Percentiles rank a stretch among this genome's conserved stretches.
phyloP scores from a whole-genome alignment of 208 protist genomes.

The Phytomonas francai region DNA sequence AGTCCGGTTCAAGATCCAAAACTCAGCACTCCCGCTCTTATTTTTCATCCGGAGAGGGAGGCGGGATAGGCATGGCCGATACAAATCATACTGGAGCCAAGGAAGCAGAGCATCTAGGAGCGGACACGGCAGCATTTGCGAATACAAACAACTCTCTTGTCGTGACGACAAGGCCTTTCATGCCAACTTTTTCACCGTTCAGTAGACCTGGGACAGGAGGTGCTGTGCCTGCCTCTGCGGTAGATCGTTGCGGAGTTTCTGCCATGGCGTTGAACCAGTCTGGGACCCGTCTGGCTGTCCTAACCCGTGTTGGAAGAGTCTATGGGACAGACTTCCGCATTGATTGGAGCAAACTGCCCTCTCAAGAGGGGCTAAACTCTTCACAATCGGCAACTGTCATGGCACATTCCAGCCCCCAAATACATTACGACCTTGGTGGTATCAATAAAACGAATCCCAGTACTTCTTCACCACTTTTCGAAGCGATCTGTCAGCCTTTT shows the following conservation, averaged over 20 bases:
- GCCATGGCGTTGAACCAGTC: constrained; percentile 56
- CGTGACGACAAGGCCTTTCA: not conserved
- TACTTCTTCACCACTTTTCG: constrained; percentile 22
- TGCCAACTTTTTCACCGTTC: not conserved
- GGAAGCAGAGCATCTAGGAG: not conserved
- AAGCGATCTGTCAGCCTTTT: constrained; percentile 72
- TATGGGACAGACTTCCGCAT: constrained; percentile 50
- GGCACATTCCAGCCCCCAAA: not conserved
- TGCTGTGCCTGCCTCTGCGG: not conserved
- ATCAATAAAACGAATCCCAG: not conserved
- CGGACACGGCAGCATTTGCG: not conserved
- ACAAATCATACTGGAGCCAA: not conserved
- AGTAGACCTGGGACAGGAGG: not conserved
- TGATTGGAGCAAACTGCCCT: constrained; percentile 28
- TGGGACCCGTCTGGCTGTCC: constrained; percentile 58
- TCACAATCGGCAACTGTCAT: not conserved
- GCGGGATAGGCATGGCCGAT: not conserved
- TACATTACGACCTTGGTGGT: not conserved
- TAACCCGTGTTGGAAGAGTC: constrained; percentile 51
- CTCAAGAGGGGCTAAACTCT: constrained; percentile 5
- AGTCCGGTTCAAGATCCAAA: not conserved
- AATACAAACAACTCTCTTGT: not conserved
- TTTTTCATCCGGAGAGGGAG: not conserved
- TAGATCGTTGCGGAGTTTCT: constrained; percentile 16
- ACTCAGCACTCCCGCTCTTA: not conserved